These are phyloP conservation scores for Metschnikowia lunata DNA, from an alignment of 805 yeast species.

Conservation along the genomic window DNA sequence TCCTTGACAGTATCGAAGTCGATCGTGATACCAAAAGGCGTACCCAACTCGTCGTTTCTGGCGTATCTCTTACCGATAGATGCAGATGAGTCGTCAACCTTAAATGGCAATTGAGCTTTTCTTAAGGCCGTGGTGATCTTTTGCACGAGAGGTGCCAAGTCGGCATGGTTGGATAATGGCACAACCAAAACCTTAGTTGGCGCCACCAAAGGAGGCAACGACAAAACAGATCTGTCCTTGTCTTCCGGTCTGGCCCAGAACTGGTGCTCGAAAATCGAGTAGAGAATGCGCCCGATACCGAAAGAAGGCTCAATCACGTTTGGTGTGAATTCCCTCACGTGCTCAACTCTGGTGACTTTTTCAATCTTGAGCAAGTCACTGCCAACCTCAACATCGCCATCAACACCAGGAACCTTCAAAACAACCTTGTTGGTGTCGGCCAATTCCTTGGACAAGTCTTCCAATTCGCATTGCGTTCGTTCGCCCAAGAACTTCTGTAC, in stretches of 20 bases:
- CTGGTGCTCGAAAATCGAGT: conserved; percentile 87
- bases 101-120: conserved; percentile 81
- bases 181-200: conserved; percentile 96
- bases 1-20: conserved; percentile 92
- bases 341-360: conserved; percentile 77
- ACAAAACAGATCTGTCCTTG: conserved; percentile 77
- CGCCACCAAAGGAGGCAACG: conserved; percentile 93
- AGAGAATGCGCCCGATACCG: conserved; percentile 96
- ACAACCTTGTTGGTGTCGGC: conserved; percentile 56
- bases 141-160: conserved; percentile 69
- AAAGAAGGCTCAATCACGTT: conserved; percentile 98
- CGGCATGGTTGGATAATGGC: conserved; percentile 83
- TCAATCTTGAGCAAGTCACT: conserved; percentile 67
- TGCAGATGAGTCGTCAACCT: conserved; percentile 95
- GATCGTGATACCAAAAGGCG: conserved; percentile 96
- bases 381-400: conserved; percentile 59
- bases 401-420: conserved; percentile 63
- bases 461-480: conserved; percentile 83
- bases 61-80: conserved; percentile 98
- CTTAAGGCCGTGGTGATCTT: conserved; percentile 69
- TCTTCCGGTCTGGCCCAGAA: conserved; percentile 94
- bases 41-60: conserved; percentile 97
- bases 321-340: conserved; percentile 92
- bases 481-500: conserved; percentile 76
- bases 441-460: conserved; percentile 68